phyloP scores from a whole-genome alignment of 306 rosid genomes.

The Morella rubra region DNA sequence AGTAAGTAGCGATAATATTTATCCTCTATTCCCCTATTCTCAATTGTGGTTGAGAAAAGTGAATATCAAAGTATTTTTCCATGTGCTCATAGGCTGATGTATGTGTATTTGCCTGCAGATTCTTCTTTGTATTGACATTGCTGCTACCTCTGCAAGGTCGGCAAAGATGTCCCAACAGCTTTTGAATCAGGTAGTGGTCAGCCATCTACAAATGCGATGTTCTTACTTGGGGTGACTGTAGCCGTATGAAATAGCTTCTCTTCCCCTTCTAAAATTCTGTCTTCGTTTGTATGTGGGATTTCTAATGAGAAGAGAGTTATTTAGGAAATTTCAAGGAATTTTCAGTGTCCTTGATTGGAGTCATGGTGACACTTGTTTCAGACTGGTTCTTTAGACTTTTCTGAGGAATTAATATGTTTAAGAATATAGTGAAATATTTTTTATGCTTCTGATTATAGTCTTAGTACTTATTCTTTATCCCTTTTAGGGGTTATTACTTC shows the following conservation, averaged over 20 bases:
- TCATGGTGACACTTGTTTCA: background rate
- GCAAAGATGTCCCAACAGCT: conserved; percentile 84
- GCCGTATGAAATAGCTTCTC: background rate
- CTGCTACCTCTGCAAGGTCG: conserved; percentile 86
- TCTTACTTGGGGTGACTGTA: background rate
- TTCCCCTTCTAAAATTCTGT: background rate
- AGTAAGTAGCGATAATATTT: conserved; percentile 52
- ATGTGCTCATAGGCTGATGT: conserved; percentile 37
- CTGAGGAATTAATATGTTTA: background rate
- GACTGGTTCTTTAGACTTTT: background rate
- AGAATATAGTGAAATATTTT: no score
- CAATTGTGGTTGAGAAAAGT: conserved; percentile 8
- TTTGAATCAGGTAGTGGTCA: conserved; percentile 75
- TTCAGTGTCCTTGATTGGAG: background rate
- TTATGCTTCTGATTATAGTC: no score
- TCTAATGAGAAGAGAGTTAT: background rate
- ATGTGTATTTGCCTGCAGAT: conserved; percentile 56
- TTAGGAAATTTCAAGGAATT: background rate
- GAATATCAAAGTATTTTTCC: conserved; percentile 14
- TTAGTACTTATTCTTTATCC: background rate
- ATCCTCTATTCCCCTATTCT: conserved; percentile 23
- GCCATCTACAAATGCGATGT: conserved; percentile 13
- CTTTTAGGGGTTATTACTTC: no score
- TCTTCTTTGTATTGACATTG: conserved; percentile 95
- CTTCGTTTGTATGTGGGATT: background rate